Percentiles rank a stretch among this genome's conserved stretches.
These are phyloP conservation scores for Geotrichum klebahnii DNA, from an alignment of 1,139 yeast species.

Conservation along the genomic window DNA sequence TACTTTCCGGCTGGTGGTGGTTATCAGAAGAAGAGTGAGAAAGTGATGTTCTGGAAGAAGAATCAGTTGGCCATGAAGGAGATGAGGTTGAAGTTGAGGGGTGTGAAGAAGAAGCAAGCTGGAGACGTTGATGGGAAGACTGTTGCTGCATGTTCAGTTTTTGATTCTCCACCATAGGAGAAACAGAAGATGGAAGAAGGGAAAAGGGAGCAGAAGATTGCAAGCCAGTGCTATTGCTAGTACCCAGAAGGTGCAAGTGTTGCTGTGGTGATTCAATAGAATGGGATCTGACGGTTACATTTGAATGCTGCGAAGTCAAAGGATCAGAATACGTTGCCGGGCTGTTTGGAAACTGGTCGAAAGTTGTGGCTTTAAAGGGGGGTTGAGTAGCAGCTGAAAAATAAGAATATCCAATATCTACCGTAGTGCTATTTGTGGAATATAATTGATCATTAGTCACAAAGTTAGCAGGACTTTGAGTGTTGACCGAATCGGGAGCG, in stretches of 20 bases:
- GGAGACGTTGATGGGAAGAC: neutral
- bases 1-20: too few species aligned
- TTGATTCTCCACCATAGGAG: neutral
- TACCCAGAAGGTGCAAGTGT: neutral
- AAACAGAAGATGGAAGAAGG: neutral
- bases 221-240: too few species aligned
- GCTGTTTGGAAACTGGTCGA: neutral
- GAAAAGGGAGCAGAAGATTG: neutral
- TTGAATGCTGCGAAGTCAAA: neutral
- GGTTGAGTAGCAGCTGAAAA: conserved; percentile 1
- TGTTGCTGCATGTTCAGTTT: neutral
- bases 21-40: too few species aligned
- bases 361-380: neutral
- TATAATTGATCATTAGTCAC: conserved; percentile 1
- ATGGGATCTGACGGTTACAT: conserved; percentile 1
- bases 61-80: too few species aligned
- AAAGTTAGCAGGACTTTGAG: neutral
- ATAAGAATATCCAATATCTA: neutral
- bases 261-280: conserved; percentile 1
- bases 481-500: neutral
- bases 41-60: too few species aligned
- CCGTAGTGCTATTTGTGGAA: neutral
- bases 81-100: neutral
- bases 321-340: neutral
- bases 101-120: neutral